These are phyloP conservation scores for Phyllosticta citriasiana DNA, from an alignment of 2,329 filamentous ascomycete species.

Conservation along the genomic window DNA sequence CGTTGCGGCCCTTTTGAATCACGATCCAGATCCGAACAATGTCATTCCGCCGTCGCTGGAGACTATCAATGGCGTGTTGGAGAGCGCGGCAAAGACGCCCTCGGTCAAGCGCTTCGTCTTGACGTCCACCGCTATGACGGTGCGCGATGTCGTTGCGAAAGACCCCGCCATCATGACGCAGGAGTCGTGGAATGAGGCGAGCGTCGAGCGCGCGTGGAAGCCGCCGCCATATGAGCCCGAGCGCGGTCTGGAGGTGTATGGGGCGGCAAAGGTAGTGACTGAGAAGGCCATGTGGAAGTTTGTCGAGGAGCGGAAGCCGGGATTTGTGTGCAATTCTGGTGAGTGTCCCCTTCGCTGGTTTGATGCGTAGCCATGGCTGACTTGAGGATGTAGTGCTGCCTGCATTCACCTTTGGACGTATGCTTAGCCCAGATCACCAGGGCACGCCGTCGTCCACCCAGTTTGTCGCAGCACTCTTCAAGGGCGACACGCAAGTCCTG, in stretches of 20 bases:
- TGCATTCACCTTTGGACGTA: background rate
- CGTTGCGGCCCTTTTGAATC: background rate
- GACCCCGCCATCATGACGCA: background rate
- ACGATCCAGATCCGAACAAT: background rate
- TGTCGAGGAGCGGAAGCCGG: slow-evolving; percentile 32
- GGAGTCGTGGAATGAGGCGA: background rate
- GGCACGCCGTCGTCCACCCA: background rate
- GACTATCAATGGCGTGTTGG: background rate
- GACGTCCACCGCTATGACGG: background rate
- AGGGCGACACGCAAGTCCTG: background rate
- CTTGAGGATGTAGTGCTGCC: no score
- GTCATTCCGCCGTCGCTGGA: background rate
- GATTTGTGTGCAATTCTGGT: slow-evolving; percentile 34
- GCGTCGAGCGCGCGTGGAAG: background rate
- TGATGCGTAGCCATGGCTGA: background rate
- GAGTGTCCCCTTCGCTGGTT: background rate
- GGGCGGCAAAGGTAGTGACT: slow-evolving; percentile 37
- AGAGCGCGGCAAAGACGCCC: background rate
- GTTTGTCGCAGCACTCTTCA: background rate
- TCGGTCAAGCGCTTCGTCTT: slow-evolving; percentile 2
- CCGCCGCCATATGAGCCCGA: background rate
- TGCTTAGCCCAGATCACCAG: background rate
- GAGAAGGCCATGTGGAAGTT: slow-evolving; percentile 41
- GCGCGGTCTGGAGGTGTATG: slow-evolving; percentile 28
- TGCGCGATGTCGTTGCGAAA: background rate